Evolutionary conservation across 2,329 filamentous ascomycete genomes (phyloP), one percentile per base, ranked within the genome.

Genomic region (Tolypocladium amazonense): DNA sequence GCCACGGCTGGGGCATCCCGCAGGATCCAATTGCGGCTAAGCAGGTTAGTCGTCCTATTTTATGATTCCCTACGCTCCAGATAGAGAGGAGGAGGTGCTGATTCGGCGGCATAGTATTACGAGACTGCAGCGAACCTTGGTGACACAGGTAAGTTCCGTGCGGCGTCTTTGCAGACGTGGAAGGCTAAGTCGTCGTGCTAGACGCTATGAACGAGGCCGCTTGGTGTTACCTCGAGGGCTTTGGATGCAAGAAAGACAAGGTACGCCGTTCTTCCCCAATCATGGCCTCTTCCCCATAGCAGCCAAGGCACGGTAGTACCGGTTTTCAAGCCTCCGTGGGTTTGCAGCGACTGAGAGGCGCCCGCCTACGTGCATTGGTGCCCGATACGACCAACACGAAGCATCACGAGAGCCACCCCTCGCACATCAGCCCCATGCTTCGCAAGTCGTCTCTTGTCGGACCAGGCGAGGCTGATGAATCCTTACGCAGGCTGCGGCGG

Each of bases 211-310:
- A 97, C 71, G 93, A 97, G 75, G 88, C 88, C 58, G 94, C 87
- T 41, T 96, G 92, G 91, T 99, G 94, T 78, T 97, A 94, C 80
- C 75, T 95, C 35, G 89, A 97, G 71, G 94, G 94, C n/a, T 96
- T 96, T 75, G 94, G 94, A 39, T 93, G 92, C 70, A 94, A 92
- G 74, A 99, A 97, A 75, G 92, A 99, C 79, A 97, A 96, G 89
- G 93, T 97, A 81, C 75, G 90, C 84, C 54, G 55, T 60, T 58
- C 45, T 35, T 37, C 15, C 7, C 35, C 12, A 45, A 39, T 18
- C n/a, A 33, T 56, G 14, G 14, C 56, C 12, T 43, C 27, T 45
- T 38, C 38, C 39, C 33, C 43, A 33, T 20, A 12, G 43, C 43
- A 20, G 18, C 50, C 9, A 53, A 2, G 27, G 50, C 50, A 15